Evolutionary conservation across 1,284 basidiomycete genomes (phyloP).

Genomic region (Vanrija humicola): DNA sequence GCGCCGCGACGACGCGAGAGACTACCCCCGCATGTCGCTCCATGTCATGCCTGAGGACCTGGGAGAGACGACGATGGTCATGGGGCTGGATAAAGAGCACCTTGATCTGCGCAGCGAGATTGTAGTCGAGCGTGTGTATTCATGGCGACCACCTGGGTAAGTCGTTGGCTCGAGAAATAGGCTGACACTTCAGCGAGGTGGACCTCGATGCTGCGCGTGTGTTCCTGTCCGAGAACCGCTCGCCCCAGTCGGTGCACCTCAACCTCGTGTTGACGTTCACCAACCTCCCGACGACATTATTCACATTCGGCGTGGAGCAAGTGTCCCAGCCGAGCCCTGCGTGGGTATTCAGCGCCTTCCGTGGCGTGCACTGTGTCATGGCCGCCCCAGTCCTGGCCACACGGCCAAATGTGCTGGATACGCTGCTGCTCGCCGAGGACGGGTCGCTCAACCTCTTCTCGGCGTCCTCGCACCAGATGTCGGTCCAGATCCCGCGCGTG

Average conservation of each 20-base stretch:
- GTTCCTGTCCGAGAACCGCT: slow-evolving; percentile 37
- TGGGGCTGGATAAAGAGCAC: slow-evolving; percentile 36
- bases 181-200: slow-evolving; percentile 22
- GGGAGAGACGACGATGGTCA: slow-evolving; percentile 48
- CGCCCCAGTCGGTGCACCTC: slow-evolving; percentile 20
- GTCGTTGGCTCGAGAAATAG: slow-evolving; percentile 1
- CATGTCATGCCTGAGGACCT: slow-evolving; percentile 56
- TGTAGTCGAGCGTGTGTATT: slow-evolving; percentile 35
- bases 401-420: slow-evolving; percentile 61
- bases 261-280: slow-evolving; percentile 53
- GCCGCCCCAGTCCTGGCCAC: slow-evolving; percentile 61
- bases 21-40: slow-evolving; percentile 50
- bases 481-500: slow-evolving; percentile 15
- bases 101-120: slow-evolving; percentile 31
- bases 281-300: slow-evolving; percentile 53
- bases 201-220: slow-evolving; percentile 50
- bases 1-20: slow-evolving; percentile 44
- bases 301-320: slow-evolving; percentile 52
- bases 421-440: slow-evolving; percentile 60
- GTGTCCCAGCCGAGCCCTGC: slow-evolving; percentile 50
- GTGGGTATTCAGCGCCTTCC: slow-evolving; percentile 18
- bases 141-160: slow-evolving; percentile 34
- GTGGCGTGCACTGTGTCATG: slow-evolving; percentile 52
- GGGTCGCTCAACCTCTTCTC: slow-evolving; percentile 58
- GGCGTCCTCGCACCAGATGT: slow-evolving; percentile 57